Percentiles rank a stretch among this genome's conserved stretches.
Evolutionary conservation across 371 early-diverging fungal genomes (phyloP).

Genomic region (Actinomortierella ambigua): DNA sequence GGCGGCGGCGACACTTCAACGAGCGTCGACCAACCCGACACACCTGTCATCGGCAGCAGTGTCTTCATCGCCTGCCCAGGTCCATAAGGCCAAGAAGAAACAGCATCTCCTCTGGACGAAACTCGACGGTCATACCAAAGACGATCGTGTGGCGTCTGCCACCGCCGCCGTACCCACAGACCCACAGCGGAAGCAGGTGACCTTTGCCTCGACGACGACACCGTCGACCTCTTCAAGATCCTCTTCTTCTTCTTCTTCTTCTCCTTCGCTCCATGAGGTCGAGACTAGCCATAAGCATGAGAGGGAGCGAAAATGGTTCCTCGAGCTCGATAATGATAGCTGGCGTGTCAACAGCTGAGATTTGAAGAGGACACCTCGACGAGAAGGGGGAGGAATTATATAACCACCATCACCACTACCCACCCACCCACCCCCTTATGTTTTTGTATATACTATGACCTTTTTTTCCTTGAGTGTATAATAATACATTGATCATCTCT

Average conservation of each 20-base stretch:
- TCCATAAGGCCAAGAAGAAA: too few species aligned
- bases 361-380: too few species aligned
- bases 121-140: too few species aligned
- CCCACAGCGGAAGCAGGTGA: constrained; percentile 11
- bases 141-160: constrained; percentile 9
- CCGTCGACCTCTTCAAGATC: too few species aligned
- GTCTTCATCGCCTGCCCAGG: too few species aligned
- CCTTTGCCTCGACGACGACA: constrained; percentile 12
- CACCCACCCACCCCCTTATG: too few species aligned
- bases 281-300: constrained; percentile 6
- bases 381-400: too few species aligned
- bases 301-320: constrained; percentile 21
- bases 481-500: background rate
- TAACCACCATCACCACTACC: background rate
- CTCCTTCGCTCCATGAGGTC: background rate
- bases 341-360: constrained; percentile 23
- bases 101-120: too few species aligned
- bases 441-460: background rate
- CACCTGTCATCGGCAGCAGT: too few species aligned
- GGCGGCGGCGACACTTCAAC: too few species aligned
- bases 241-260: too few species aligned
- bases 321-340: constrained; percentile 22
- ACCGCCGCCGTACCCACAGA: background rate
- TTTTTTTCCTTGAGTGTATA: background rate
- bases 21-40: too few species aligned